Evolutionary conservation across 371 early-diverging fungal species (phyloP), one percentile per base, ranked within the genome.

Genomic region (Rhizopus sp.): DNA sequence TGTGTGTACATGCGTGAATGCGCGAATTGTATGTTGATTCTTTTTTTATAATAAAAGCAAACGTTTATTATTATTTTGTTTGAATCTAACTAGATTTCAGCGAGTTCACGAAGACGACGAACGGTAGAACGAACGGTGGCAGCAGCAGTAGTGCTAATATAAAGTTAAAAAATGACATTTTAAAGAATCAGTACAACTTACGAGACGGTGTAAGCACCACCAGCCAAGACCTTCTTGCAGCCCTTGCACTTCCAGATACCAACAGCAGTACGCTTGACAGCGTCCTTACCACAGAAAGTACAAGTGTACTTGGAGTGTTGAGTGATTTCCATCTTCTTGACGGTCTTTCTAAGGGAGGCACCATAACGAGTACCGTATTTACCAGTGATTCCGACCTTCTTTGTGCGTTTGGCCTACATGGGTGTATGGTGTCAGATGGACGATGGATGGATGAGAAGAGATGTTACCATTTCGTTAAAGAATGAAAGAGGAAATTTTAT

Each of bases 331-430:
- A 98, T 96, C 88, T 97, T 96, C 94, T 99, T 99, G 68, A 99
- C 92, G 88, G 93, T 93, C 91, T 99, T 99, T 88, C 99, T 91
- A 70, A 99, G 90, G 62, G 99, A 99, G 66, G 99, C 95, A 90
- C 99, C 99, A 88, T 99, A 99, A 87, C 99, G 97, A 77, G 96
- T 93, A 83, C 99, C 99, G 90, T 99, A 99, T 86, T 99, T 99
- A 77, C 99, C 99, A 84, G 91, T 88, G 80, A 99, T 93, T 86
- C 99, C 99, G 76, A 99, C 78, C 89, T 99, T 99, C 89, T 95
- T 98, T 58, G 99, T 99, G 83, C 98, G 92, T 85, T 97, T 97
- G 78, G 94, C 93, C 95, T 88, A 81, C 48, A 34, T 5, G 23
- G 37, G 45, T 32, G 15, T 58, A 40, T n/a, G 44, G 12, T 38